A percentile compares a stretch with the other conserved stretches of the same genome.
phyloP scores from a whole-genome alignment of 148 eudicot species.

The Salicornia ramosissima region DNA sequence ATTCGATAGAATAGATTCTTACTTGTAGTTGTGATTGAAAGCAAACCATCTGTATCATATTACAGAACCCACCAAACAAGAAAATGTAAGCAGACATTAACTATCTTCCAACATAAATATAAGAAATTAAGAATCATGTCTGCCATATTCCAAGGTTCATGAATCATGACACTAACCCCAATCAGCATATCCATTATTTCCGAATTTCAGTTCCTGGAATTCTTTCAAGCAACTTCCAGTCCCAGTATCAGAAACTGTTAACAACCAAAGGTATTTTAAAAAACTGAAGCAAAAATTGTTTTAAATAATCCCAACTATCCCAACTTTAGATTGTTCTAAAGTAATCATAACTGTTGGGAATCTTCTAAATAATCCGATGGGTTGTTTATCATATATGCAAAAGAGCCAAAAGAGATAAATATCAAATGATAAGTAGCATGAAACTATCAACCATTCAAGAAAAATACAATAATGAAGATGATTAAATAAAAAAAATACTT shows the following conservation, averaged over 20 bases:
- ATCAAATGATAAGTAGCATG: too few species aligned
- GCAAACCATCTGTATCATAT: conserved; percentile 68
- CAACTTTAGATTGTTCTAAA: too few species aligned
- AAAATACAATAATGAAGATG: too few species aligned
- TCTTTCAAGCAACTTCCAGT: conserved; percentile 65
- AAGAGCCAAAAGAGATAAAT: too few species aligned
- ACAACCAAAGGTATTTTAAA: background rate
- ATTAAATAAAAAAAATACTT: too few species aligned
- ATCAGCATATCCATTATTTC: conserved; percentile 16
- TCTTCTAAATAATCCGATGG: too few species aligned
- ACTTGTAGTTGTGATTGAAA: conserved; percentile 74
- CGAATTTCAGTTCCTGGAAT: conserved; percentile 41
- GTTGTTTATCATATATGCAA: too few species aligned
- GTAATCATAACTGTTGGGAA: too few species aligned
- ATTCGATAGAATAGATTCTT: conserved; percentile 27
- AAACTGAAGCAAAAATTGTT: too few species aligned
- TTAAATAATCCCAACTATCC: too few species aligned
- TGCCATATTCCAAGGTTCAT: background rate
- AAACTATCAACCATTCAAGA: too few species aligned
- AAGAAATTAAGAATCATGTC: background rate
- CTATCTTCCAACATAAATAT: background rate
- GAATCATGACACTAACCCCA: conserved; percentile 41
- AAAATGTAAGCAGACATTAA: background rate
- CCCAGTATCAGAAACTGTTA: conserved; percentile 83
- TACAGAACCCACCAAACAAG: conserved; percentile 13